Conservation (phyloP, 108 stramenopile genomes). For the Skeletonema potamos region DNA sequence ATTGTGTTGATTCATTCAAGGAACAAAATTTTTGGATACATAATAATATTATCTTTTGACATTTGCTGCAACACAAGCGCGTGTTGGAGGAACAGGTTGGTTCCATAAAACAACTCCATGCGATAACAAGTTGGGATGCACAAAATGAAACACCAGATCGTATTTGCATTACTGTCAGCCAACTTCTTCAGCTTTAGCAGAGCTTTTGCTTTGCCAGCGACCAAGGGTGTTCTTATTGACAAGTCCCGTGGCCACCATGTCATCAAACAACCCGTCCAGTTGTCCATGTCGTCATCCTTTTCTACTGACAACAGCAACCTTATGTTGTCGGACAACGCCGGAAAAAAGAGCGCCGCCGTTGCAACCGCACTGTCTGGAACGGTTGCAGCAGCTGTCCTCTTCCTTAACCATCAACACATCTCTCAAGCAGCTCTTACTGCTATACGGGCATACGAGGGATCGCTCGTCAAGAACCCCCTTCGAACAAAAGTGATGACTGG, state of each 20-base stretch:
- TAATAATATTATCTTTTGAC: too few species aligned
- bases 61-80: too few species aligned
- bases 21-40: not conserved
- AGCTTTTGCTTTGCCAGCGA: not conserved
- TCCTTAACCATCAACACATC: not conserved
- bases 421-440: not conserved
- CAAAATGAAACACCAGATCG: not conserved
- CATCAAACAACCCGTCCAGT: not conserved
- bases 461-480: slow-evolving; percentile 22
- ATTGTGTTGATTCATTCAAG: not conserved
- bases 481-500: slow-evolving; percentile 42
- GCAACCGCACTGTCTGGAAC: not conserved
- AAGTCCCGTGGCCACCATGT: not conserved
- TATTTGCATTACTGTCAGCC: not conserved
- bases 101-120: not conserved
- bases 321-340: not conserved
- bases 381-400: not conserved
- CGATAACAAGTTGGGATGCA: not conserved
- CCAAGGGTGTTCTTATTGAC: not conserved
- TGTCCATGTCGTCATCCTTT: not conserved
- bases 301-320: not conserved
- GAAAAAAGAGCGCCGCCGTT: not conserved
- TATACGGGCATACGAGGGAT: slow-evolving; percentile 29
- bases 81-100: not conserved
- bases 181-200: not conserved